phyloP scores from a whole-genome alignment of 1,139 yeast genomes.

The Kodamaea arcana region DNA sequence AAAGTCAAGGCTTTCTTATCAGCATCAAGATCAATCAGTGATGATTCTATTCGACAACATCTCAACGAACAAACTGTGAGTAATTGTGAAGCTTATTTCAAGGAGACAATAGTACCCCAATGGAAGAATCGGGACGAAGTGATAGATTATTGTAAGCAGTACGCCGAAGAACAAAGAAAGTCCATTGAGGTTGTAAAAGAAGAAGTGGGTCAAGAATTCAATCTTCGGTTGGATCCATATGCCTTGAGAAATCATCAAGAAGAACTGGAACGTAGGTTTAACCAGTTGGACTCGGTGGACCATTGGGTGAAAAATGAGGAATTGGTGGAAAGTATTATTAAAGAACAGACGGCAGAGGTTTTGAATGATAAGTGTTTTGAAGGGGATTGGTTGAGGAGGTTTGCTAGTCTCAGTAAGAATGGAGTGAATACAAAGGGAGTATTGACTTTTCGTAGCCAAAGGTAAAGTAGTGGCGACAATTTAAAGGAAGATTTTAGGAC shows the following conservation, averaged over 20 bases:
- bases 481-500: no score
- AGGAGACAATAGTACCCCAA: constrained; percentile 28
- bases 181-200: constrained; percentile 3
- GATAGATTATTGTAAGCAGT: constrained; percentile 29
- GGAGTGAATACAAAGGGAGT: no score
- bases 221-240: constrained; percentile 40
- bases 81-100: constrained; percentile 28
- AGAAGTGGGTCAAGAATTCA: constrained; percentile 15
- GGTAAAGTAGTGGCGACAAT: no score
- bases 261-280: constrained; percentile 19
- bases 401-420: no score
- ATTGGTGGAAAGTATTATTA: constrained; percentile 30
- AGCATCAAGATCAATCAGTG: constrained; percentile 35
- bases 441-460: no score
- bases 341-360: constrained; percentile 29
- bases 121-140: constrained; percentile 32
- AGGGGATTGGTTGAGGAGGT: constrained; percentile 30
- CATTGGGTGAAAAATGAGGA: constrained; percentile 38
- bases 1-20: constrained; percentile 38
- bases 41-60: constrained; percentile 38
- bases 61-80: constrained; percentile 24
- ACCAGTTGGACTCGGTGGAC: constrained; percentile 27
- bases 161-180: constrained; percentile 21
- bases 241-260: constrained; percentile 28
- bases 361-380: constrained; percentile 37